Evolutionary conservation across 106 monocot species (phyloP), one percentile per base, ranked within the genome.

Genomic region (Iris macrosiphon): DNA sequence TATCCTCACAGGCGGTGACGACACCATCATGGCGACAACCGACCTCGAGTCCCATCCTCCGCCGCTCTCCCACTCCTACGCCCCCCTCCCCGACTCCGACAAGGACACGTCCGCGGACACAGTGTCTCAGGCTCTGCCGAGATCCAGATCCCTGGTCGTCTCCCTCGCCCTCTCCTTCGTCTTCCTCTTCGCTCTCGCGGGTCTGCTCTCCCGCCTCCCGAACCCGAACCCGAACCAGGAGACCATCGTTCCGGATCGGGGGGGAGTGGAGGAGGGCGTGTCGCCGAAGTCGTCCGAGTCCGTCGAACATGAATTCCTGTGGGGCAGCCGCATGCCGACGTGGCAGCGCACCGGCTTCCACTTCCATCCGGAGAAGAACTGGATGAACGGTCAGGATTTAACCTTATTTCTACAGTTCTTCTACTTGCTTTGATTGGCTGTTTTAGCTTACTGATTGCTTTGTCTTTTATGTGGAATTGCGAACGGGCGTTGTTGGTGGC

Each of bases 271-370:
- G 3, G 39, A 23, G 1, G 77, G 71, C 19, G 71, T 77, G 16
- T 77, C 77, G 9, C 55, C 66, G 10, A 77, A 71, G 56, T 7
- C 43, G 5, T 70, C 70, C 51, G 65, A 65, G 12, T 20, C 30
- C 31, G 9, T 12, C 15, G 15, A 11, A 6, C 15, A 23, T 12
- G 5, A 32, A 15, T 78, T 58, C 52, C 68, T 68, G 4, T 79
- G 79, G 79, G 69, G 73, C 55, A 73, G 73, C 15, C 17, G 57
- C 39, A 73, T 73, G 79, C 68, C 73, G 23, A 37, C 40, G 27
- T 79, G 79, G 79, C 79, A 79, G 47, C 49, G 79, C 40, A 79
- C 73, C 4, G 68, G 56, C 6, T 79, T 73, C 67, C 73, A 72
- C 40, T 79, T 73, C 63, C 73, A 73, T 38, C 79, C 73, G 40